phyloP scores from a whole-genome alignment of 2,329 filamentous ascomycete genomes.

The Diatrype stigma region DNA sequence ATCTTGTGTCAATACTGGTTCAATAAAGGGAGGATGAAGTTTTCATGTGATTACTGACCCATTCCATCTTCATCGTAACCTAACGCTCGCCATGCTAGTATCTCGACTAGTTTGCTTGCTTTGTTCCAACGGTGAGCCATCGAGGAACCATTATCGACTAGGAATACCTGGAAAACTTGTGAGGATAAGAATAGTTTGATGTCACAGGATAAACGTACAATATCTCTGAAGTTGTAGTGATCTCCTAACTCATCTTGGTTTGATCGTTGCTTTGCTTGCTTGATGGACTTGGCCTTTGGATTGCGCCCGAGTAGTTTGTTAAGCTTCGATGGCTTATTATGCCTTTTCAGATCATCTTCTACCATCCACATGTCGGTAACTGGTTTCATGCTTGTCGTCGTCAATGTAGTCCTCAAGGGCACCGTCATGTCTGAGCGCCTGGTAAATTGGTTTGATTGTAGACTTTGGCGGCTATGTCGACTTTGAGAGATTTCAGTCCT shows the following conservation, averaged over 20 bases:
- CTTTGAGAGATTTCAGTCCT: neutral
- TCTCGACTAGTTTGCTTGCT: constrained; percentile 16
- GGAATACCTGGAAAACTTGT: constrained; percentile 16
- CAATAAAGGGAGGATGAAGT: neutral
- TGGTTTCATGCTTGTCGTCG: neutral
- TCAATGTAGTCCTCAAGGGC: neutral
- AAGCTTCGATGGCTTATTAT: neutral
- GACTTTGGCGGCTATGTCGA: neutral
- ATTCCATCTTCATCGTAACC: constrained; percentile 27
- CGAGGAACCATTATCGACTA: constrained; percentile 24
- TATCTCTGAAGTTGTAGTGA: constrained; percentile 2
- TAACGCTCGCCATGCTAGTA: constrained; percentile 19
- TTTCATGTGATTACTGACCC: constrained; percentile 3
- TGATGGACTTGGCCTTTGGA: neutral
- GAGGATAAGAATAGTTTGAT: constrained; percentile 1
- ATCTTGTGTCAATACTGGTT: neutral
- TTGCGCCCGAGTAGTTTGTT: neutral
- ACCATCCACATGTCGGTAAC: neutral
- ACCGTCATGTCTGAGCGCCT: neutral
- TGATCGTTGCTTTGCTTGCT: neutral
- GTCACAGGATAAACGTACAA: constrained; percentile 3
- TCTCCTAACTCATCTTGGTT: neutral
- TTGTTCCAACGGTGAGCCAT: constrained; percentile 22
- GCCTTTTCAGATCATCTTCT: neutral
- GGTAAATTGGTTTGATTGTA: neutral